Evolutionary conservation across 805 yeast species (phyloP).

Genomic region (Nakazawaea populi): DNA sequence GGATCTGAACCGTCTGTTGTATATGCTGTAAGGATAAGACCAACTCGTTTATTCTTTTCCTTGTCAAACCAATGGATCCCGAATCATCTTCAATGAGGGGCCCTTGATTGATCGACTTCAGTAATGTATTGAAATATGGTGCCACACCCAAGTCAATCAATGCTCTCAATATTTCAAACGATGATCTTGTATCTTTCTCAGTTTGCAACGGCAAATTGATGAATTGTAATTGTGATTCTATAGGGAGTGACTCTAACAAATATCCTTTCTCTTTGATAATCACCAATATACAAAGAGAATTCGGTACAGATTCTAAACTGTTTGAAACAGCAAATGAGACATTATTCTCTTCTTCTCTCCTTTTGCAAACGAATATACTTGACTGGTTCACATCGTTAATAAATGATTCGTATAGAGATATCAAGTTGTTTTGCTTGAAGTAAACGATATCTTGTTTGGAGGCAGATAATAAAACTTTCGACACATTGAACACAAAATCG

Average conservation of each 20-base stretch:
- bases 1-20: slow-evolving; percentile 62
- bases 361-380: slow-evolving; percentile 19
- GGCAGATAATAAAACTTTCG: slow-evolving; percentile 24
- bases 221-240: slow-evolving; percentile 28
- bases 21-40: slow-evolving; percentile 61
- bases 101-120: slow-evolving; percentile 11
- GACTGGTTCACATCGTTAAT: slow-evolving; percentile 15
- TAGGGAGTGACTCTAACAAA: slow-evolving; percentile 15
- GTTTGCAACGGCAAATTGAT: slow-evolving; percentile 24
- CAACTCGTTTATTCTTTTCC: slow-evolving; percentile 63
- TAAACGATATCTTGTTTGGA: slow-evolving; percentile 17
- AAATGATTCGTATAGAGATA: slow-evolving; percentile 15
- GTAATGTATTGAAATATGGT: slow-evolving; percentile 59
- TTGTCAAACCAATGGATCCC: slow-evolving; percentile 38
- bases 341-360: neutral
- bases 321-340: neutral
- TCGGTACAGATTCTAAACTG: neutral
- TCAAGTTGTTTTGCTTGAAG: slow-evolving; percentile 18
- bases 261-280: slow-evolving; percentile 38
- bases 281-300: slow-evolving; percentile 24
- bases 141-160: slow-evolving; percentile 59
- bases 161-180: slow-evolving; percentile 50
- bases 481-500: slow-evolving; percentile 22
- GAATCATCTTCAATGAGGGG: slow-evolving; percentile 8
- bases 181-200: slow-evolving; percentile 14